phyloP scores from a whole-genome alignment of 768 basidiomycete species.

The Amanita molliuscula region DNA sequence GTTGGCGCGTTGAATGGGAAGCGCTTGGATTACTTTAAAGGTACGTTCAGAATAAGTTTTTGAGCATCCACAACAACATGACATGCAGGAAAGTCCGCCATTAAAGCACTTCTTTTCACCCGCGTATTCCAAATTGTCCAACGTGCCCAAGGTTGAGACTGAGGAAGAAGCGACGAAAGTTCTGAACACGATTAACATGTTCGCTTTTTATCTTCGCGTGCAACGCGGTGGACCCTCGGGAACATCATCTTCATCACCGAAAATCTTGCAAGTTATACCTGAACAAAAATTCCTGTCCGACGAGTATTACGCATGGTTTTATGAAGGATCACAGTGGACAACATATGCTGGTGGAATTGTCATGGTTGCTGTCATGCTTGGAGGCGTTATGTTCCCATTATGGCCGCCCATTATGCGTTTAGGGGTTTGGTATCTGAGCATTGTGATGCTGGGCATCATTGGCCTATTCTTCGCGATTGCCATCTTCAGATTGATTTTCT shows the following conservation, averaged over 20 bases:
- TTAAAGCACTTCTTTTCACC: conserved; percentile 90
- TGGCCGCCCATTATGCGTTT: conserved; percentile 92
- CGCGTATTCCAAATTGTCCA: conserved; percentile 82
- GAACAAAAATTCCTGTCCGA: conserved; percentile 72
- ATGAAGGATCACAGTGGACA: conserved; percentile 89
- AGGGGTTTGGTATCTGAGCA: conserved; percentile 92
- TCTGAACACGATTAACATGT: conserved; percentile 63
- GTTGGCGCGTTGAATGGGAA: conserved; percentile 91
- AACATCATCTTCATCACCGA: conserved; percentile 65
- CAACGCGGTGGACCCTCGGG: conserved; percentile 63
- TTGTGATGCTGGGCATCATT: conserved; percentile 79
- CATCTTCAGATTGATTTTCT: conserved; percentile 86
- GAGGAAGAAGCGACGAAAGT: conserved; percentile 68
- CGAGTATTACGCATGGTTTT: conserved; percentile 95
- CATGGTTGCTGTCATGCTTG: conserved; percentile 91
- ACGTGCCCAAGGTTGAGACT: conserved; percentile 58
- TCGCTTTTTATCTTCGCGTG: conserved; percentile 88
- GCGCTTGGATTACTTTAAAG: conserved; percentile 97
- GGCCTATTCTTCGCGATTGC: conserved; percentile 87
- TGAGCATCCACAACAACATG: background rate
- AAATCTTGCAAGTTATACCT: conserved; percentile 67
- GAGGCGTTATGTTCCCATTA: conserved; percentile 97
- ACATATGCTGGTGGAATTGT: conserved; percentile 83
- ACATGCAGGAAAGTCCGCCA: conserved; percentile 73
- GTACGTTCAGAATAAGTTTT: conserved; percentile 27